Base-by-base conservation (phyloP, 495 filamentous ascomycete species). In the Aspergillus diversus region DNA sequence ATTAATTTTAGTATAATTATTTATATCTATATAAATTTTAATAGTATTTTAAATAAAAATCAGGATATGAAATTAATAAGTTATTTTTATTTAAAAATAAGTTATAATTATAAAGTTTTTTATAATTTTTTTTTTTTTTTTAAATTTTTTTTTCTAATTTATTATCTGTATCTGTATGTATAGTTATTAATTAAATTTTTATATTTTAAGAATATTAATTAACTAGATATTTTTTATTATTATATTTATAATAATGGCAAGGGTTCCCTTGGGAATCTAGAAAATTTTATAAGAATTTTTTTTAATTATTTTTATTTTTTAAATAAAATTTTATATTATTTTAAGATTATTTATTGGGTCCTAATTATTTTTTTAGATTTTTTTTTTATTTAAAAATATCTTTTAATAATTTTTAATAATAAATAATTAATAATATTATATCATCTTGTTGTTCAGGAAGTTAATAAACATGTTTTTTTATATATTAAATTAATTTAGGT, bases 81-180 rank as follows among this genome's bases (percentile, higher is more conserved):
- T 35, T 55, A 66, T 71, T 34, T 56, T 37, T 0, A 55, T 37
- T 55, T 62, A 47, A 64, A 63, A 5, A 55, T 33, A 33, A 15
- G 32, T 33, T 31, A 54, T 54, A 11, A 54, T 54, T 33, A 33
- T 55, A 37, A 33, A 35, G 33, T 7, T 34, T 54, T 54, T 2
- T n/a, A 27, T 33, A 33, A 34, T 33, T 17, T 34, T 54, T 54
- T 54, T 27, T 7, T 15, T 54, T 11, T 33, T 27, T 33, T 34
- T 33, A 33, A 33, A 33, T 54, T 33, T 54, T 33, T 27, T 34
- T 54, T 33, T 1, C 33, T 5, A 54, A 16, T 54, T 54, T 12
- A 39, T 37, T 34, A 55, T 33, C n/a, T n/a, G n/a, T 35, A 35
- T 5, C n/a, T n/a, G n/a, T 39, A 55, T 33, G n/a, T 54, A 54